Conservation (phyloP, 2,329 filamentous ascomycete genomes). For the Salinomyces thailandicus region DNA sequence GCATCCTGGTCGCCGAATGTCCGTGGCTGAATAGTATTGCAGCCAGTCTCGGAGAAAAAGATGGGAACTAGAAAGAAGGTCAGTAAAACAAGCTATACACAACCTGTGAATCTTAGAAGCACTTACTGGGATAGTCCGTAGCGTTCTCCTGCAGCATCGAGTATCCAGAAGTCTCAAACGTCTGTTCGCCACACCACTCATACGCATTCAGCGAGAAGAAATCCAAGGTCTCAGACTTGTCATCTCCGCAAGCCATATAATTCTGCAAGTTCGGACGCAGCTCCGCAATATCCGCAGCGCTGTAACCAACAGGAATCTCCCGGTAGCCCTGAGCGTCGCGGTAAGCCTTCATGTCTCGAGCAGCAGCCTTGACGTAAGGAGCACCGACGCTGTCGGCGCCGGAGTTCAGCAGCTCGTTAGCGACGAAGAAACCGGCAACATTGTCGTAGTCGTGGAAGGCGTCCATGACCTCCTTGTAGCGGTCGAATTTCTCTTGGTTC, state of each 20-base stretch:
- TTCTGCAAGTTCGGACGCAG: constrained; percentile 55
- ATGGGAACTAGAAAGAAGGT: too few species aligned
- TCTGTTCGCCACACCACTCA: constrained; percentile 44
- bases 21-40: constrained; percentile 55
- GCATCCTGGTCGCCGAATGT: constrained; percentile 62
- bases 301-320: constrained; percentile 75
- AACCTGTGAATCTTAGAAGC: too few species aligned
- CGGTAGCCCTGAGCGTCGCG: constrained; percentile 66
- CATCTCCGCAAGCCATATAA: constrained; percentile 68
- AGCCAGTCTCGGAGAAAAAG: constrained; percentile 84
- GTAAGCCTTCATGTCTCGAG: constrained; percentile 74
- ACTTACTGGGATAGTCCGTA: constrained; percentile 57
- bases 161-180: constrained; percentile 59
- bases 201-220: constrained; percentile 76
- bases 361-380: constrained; percentile 73
- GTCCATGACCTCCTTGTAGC: constrained; percentile 64
- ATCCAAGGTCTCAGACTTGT: constrained; percentile 60
- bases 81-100: too few species aligned
- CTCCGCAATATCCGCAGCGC: constrained; percentile 70
- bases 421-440: constrained; percentile 72
- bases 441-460: constrained; percentile 69
- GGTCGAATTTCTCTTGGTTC: constrained; percentile 60
- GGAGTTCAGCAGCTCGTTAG: constrained; percentile 70
- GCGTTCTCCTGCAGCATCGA: constrained; percentile 55
- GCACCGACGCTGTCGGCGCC: constrained; percentile 51